Evolutionary conservation across 768 basidiomycete genomes (phyloP).

Genomic region (Trametes cingulata): DNA sequence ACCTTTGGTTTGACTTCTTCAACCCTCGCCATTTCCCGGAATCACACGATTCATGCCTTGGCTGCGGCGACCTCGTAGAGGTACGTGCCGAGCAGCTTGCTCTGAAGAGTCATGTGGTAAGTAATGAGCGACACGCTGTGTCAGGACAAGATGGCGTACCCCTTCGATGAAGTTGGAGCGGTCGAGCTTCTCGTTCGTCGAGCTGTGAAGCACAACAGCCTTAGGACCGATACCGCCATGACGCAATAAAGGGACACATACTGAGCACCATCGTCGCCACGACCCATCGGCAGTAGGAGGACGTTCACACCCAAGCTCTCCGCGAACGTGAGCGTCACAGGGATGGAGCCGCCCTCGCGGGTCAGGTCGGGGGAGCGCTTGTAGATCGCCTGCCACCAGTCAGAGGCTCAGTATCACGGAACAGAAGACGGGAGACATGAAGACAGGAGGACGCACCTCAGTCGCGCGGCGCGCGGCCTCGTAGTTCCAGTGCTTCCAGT

Average conservation of each 20-base stretch:
- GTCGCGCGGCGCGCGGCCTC: slow-evolving; percentile 86
- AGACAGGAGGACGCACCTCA: slow-evolving; percentile 44
- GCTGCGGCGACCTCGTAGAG: slow-evolving; percentile 62
- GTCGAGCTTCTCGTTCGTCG: slow-evolving; percentile 95
- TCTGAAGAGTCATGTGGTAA: slow-evolving; percentile 37
- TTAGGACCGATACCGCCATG: neutral
- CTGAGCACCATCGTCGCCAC: slow-evolving; percentile 95
- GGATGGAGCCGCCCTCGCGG: slow-evolving; percentile 93
- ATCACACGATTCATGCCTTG: slow-evolving; percentile 4
- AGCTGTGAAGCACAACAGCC: slow-evolving; percentile 43
- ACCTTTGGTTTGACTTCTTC: neutral
- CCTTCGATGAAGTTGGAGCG: slow-evolving; percentile 85
- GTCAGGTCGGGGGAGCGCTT: slow-evolving; percentile 77
- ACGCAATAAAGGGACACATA: slow-evolving; percentile 41
- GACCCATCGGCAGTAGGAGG: slow-evolving; percentile 86
- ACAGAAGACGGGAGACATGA: neutral
- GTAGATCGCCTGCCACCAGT: slow-evolving; percentile 51
- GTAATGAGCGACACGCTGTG: neutral
- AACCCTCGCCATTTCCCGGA: neutral
- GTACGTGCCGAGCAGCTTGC: slow-evolving; percentile 79
- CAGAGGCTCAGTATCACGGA: neutral
- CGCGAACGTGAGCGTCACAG: slow-evolving; percentile 91
- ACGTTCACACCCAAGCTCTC: slow-evolving; percentile 87
- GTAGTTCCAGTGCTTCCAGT: slow-evolving; percentile 90
- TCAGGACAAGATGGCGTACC: slow-evolving; percentile 43